Percentiles rank a stretch among this genome's conserved stretches.
phyloP scores from a whole-genome alignment of 2,329 filamentous ascomycete genomes.

The Colletotrichum truncatum region DNA sequence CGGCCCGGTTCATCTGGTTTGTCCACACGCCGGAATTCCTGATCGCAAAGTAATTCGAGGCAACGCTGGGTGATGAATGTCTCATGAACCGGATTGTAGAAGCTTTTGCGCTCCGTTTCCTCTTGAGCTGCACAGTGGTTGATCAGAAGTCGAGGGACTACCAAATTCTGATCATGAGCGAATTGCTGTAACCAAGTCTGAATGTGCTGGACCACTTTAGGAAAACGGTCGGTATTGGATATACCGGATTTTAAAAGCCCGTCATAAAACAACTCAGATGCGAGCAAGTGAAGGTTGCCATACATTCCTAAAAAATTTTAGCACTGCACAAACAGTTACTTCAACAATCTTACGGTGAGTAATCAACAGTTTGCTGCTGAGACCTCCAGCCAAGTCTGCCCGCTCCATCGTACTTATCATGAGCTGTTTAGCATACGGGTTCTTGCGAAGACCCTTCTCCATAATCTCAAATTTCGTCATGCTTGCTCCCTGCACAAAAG shows the following conservation, averaged over 20 bases:
- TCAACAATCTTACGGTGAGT: conserved; percentile 41
- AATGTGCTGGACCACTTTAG: conserved; percentile 38
- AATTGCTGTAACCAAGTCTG: conserved; percentile 40
- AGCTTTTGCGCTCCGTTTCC: conserved; percentile 42
- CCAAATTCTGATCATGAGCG: conserved; percentile 29
- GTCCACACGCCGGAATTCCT: conserved; percentile 41
- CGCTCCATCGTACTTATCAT: conserved; percentile 49
- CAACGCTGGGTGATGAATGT: conserved; percentile 46
- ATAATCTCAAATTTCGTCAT: not conserved
- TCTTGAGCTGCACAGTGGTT: conserved; percentile 39
- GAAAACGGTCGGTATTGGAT: conserved; percentile 36
- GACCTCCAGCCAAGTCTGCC: conserved; percentile 41
- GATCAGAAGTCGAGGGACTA: conserved; percentile 48
- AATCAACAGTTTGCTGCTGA: conserved; percentile 43
- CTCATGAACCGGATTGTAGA: conserved; percentile 50
- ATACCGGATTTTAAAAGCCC: conserved; percentile 46
- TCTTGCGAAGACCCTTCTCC: not conserved
- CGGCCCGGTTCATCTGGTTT: conserved; percentile 38
- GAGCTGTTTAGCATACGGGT: conserved; percentile 21
- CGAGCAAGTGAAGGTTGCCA: conserved; percentile 49
- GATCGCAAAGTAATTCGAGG: conserved; percentile 40
- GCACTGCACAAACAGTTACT: not conserved
- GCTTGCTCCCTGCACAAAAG: conserved; percentile 45
- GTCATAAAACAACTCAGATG: conserved; percentile 52
- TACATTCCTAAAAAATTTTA: conserved; percentile 33